phyloP scores from a whole-genome alignment of 352 stramenopile genomes.

The Phytopythium chamaehyphon region DNA sequence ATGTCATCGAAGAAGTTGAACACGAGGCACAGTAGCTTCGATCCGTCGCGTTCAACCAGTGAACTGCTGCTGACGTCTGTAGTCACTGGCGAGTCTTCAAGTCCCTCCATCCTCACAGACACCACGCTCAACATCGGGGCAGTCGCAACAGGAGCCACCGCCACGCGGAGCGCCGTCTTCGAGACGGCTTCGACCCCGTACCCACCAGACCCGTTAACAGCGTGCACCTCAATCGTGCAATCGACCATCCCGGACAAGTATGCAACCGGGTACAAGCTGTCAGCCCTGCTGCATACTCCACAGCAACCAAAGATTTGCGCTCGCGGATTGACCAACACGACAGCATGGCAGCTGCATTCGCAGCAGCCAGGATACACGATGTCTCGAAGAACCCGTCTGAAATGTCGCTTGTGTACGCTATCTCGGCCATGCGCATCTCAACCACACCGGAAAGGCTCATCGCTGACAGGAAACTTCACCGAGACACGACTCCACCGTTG shows the following conservation, averaged over 20 bases:
- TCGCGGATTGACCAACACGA: constrained; percentile 2
- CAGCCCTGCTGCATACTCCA: not conserved
- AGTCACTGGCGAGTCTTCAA: constrained; percentile 24
- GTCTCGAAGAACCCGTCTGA: not conserved
- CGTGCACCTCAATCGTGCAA: no score
- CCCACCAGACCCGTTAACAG: no score
- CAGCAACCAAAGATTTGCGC: constrained; percentile 1
- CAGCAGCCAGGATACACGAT: not conserved
- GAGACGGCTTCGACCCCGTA: not conserved
- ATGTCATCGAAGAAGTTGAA: constrained; percentile 13
- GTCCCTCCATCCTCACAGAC: constrained; percentile 7
- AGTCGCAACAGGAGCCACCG: constrained; percentile 21
- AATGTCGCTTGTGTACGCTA: not conserved
- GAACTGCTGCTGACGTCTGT: constrained; percentile 17
- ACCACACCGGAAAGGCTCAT: no score
- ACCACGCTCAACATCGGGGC: constrained; percentile 10
- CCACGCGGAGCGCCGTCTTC: constrained; percentile 10
- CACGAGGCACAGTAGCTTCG: constrained; percentile 25
- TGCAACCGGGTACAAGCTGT: constrained; percentile 10
- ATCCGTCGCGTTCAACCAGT: constrained; percentile 33
- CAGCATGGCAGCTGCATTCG: not conserved
- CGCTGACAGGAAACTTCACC: no score
- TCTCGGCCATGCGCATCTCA: not conserved
- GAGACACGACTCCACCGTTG: no score
- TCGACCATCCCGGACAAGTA: not conserved